Base-by-base conservation (phyloP, 2,329 filamentous ascomycete genomes). In the Sordariomycetes sp. region DNA sequence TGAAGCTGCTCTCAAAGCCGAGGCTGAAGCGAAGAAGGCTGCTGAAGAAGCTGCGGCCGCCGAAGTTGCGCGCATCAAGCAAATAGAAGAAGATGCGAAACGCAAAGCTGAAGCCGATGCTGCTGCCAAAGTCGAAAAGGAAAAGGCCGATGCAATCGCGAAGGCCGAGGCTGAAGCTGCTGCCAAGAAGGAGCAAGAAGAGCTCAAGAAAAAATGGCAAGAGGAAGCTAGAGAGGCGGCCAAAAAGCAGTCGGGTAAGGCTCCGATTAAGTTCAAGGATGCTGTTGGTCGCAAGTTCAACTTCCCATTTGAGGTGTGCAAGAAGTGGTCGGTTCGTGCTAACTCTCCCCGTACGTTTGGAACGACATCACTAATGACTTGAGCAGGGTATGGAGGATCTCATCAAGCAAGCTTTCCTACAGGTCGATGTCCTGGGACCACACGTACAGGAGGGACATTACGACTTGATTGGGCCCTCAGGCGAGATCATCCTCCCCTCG, bases 281-380 rank as follows among this genome's bases (percentile, higher is more conserved):
- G 87, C 87, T 1, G 78, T 95, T 12, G 85, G 86, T 21, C 74
- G 88, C 44, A 94, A 93, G 57, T 95, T 93, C 55, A 92, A 78
- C 58, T 94, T 95, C 50, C 88, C 88, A 2, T 94, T 81, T 59
- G 76, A 88, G 42, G 57, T 93, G 20, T 94, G 87, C 57, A 76
- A 79, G 49, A 92, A 80, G 3, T 93, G 86, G 86, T 65, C 69
- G 64, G 84, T 88, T 75, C 53, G 75, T 71, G 27, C 7, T n/a
- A 14, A 11, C 15, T 19, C 14, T 5, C 5, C 6, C 3, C 29
- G 8, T 23, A 30, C 28, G 8, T 8, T 6, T 5, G 16, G 14
- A 33, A 33, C 14, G 8, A 12, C 14, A 21, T 15, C 18, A 58
- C 40, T 7, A 21, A 30, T 31, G 9, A 30, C 17, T 14, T 8